Evolutionary conservation across 768 basidiomycete species (phyloP).

Genomic region (Vararia minispora): DNA sequence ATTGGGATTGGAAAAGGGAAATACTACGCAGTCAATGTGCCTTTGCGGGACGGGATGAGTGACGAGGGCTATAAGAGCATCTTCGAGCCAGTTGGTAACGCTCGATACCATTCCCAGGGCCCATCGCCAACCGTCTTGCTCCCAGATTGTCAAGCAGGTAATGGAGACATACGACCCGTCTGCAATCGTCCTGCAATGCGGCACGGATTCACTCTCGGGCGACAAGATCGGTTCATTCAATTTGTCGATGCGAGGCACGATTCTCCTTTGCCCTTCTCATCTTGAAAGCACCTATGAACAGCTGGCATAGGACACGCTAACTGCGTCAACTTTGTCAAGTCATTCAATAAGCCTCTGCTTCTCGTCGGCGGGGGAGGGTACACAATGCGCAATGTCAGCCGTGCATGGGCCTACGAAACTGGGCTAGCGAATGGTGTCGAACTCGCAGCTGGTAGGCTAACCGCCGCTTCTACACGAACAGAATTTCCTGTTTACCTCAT

Average conservation of each 20-base stretch:
- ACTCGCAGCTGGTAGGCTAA: slow-evolving; percentile 58
- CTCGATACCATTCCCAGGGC: not conserved
- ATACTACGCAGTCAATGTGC: slow-evolving; percentile 90
- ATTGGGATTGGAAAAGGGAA: slow-evolving; percentile 91
- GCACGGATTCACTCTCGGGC: slow-evolving; percentile 92
- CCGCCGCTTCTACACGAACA: not conserved
- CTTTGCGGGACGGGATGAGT: slow-evolving; percentile 86
- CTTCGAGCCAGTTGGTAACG: slow-evolving; percentile 75
- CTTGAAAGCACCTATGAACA: not conserved
- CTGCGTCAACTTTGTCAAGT: slow-evolving; percentile 95
- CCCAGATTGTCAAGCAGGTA: slow-evolving; percentile 81
- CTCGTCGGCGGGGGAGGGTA: slow-evolving; percentile 96
- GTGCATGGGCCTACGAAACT: slow-evolving; percentile 97
- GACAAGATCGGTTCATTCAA: slow-evolving; percentile 96
- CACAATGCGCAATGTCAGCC: slow-evolving; percentile 95
- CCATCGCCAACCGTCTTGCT: slow-evolving; percentile 1
- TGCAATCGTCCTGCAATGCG: slow-evolving; percentile 94
- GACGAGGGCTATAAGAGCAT: slow-evolving; percentile 93
- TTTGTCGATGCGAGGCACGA: slow-evolving; percentile 81
- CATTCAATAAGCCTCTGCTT: slow-evolving; percentile 88
- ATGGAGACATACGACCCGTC: slow-evolving; percentile 93
- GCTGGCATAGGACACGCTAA: slow-evolving; percentile 72
- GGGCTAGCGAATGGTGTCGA: slow-evolving; percentile 97
- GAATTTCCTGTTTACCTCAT: too few species aligned
- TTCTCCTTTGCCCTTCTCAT: not conserved